A percentile compares a stretch with the other conserved stretches of the same genome.
phyloP scores from a whole-genome alignment of 257 asterid genomes.

The Anisodus acutangulus region DNA sequence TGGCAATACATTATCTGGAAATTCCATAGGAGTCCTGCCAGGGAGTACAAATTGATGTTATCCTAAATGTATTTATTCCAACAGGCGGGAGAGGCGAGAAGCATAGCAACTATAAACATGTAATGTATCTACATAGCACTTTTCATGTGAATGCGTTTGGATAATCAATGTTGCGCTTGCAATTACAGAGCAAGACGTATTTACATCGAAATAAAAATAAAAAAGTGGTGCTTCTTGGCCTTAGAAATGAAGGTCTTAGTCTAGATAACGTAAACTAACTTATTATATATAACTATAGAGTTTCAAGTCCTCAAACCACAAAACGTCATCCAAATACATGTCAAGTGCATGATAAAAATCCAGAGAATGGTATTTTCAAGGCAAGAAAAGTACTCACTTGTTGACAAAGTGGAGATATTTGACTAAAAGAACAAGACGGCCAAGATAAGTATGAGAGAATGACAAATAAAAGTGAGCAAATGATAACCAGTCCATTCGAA shows the following conservation, averaged over 20 bases:
- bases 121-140: not conserved
- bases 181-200: not conserved
- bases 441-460: constrained; percentile 72
- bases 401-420: constrained; percentile 79
- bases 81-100: not conserved
- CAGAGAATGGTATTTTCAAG: not conserved
- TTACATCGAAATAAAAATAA: not conserved
- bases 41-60: not conserved
- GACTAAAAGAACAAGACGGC: constrained; percentile 84
- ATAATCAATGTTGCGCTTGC: not conserved
- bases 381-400: constrained; percentile 52
- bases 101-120: not conserved
- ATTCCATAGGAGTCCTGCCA: constrained; percentile 60
- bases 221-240: no score
- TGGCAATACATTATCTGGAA: constrained; percentile 65
- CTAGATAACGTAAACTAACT: not conserved
- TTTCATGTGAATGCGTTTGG: not conserved
- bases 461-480: constrained; percentile 82
- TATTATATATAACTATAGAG: not conserved
- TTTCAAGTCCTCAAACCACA: not conserved
- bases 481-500: constrained; percentile 90
- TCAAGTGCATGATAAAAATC: not conserved
- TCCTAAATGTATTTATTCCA: not conserved
- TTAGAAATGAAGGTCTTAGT: not conserved
- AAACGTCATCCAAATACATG: not conserved